Evolutionary conservation across 352 stramenopile species (phyloP).

Genomic region (Phytophthora fragariaefolia): DNA sequence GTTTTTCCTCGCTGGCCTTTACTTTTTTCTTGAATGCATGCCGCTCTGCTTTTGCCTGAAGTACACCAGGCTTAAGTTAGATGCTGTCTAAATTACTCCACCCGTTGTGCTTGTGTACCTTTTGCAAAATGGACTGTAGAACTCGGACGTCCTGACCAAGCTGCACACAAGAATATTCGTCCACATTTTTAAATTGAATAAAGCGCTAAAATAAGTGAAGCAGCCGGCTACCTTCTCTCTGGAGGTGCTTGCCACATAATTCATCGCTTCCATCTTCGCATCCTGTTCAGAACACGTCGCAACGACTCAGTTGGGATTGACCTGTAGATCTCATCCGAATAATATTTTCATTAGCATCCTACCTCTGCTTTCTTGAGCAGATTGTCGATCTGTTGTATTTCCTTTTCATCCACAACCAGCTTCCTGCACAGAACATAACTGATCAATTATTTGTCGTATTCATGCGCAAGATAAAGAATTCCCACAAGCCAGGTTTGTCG

Average conservation of each 20-base stretch:
- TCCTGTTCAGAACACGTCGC: conserved; percentile 32
- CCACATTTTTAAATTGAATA: neutral
- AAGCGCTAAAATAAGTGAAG: neutral
- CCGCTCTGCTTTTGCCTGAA: conserved; percentile 76
- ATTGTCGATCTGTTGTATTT: conserved; percentile 76
- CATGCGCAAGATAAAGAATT: neutral
- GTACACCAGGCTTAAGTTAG: neutral
- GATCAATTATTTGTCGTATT: neutral
- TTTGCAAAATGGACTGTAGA: conserved; percentile 78
- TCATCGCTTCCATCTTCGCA: conserved; percentile 77
- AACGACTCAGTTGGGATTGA: neutral
- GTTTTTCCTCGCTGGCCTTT: conserved; percentile 64
- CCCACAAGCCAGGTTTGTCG: conserved; percentile 52
- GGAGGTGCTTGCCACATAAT: conserved; percentile 74
- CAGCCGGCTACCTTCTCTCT: conserved; percentile 69
- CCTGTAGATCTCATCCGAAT: neutral
- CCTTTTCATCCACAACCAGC: conserved; percentile 56
- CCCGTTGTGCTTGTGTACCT: conserved; percentile 31
- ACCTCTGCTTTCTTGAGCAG: conserved; percentile 80
- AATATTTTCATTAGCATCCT: neutral
- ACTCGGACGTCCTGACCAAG: conserved; percentile 77
- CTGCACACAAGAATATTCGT: conserved; percentile 26
- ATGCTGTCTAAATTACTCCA: neutral
- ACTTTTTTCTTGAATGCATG: conserved; percentile 87
- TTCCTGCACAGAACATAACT: conserved; percentile 36